These are phyloP conservation scores for Fusarium sp. DNA, from an alignment of 2,329 filamentous ascomycete genomes.

Conservation along the genomic window DNA sequence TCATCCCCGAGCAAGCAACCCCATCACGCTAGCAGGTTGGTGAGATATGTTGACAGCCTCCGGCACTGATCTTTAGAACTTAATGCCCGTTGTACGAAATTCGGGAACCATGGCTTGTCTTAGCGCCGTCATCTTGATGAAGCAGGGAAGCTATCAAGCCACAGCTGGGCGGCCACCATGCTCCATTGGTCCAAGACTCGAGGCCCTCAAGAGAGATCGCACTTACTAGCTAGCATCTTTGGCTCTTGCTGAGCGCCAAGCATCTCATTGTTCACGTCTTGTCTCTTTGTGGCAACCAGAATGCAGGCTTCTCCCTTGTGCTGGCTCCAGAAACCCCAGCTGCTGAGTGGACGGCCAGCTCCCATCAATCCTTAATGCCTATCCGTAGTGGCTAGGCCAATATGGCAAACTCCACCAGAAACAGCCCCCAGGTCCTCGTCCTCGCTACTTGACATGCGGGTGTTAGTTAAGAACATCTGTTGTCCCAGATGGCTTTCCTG, in stretches of 20 bases:
- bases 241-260: conserved; percentile 15
- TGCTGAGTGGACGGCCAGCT: conserved; percentile 13
- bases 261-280: conserved; percentile 12
- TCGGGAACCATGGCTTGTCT: conserved; percentile 20
- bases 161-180: conserved; percentile 14
- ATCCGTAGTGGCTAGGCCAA: conserved; percentile 8
- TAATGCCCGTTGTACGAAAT: conserved; percentile 24
- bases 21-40: conserved; percentile 11
- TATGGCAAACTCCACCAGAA: conserved; percentile 28
- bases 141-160: conserved; percentile 12
- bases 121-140: conserved; percentile 17
- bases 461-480: conserved; percentile 32
- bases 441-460: conserved; percentile 1
- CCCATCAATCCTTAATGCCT: background rate
- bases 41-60: conserved; percentile 28
- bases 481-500: conserved; percentile 10
- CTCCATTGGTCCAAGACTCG: conserved; percentile 19
- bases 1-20: conserved; percentile 16
- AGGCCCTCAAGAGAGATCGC: conserved; percentile 11
- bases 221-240: conserved; percentile 8
- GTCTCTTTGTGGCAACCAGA: conserved; percentile 19
- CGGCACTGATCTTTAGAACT: conserved; percentile 10
- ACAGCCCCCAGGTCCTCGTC: background rate
- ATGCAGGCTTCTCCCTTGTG: conserved; percentile 23
- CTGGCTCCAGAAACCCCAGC: conserved; percentile 10